These are phyloP conservation scores for Cystobasidium slooffiae DNA, from an alignment of 1,284 basidiomycete genomes.

Conservation along the genomic window DNA sequence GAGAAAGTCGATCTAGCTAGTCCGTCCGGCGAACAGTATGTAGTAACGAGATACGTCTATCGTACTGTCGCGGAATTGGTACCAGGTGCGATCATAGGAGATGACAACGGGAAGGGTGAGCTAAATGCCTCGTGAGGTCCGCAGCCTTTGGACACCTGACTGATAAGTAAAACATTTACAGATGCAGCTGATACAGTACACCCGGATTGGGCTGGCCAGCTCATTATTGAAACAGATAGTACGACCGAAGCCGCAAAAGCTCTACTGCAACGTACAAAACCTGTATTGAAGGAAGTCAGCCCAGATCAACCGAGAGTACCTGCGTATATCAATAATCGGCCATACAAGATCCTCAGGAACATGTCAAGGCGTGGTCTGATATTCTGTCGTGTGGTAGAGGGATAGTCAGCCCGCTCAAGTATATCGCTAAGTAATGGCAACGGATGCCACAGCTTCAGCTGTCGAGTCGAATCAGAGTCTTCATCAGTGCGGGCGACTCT, in stretches of 20 bases:
- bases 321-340: constrained; percentile 14
- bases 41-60: constrained; percentile 58
- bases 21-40: constrained; percentile 55
- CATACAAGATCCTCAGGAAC: constrained; percentile 15
- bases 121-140: neutral
- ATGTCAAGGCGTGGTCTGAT: constrained; percentile 21
- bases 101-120: constrained; percentile 23
- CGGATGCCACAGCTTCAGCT: too few species aligned
- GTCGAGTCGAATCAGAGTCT: too few species aligned
- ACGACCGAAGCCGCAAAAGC: constrained; percentile 52
- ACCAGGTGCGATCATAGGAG: constrained; percentile 42
- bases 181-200: constrained; percentile 50
- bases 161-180: constrained; percentile 1
- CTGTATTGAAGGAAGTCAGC: neutral
- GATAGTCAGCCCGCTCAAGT: neutral
- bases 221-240: constrained; percentile 53
- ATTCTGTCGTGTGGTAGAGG: constrained; percentile 1
- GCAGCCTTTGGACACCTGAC: neutral
- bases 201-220: constrained; percentile 50
- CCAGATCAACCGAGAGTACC: constrained; percentile 1
- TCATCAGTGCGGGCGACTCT: too few species aligned
- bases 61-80: constrained; percentile 50
- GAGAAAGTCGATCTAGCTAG: constrained; percentile 57
- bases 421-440: too few species aligned
- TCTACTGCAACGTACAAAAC: constrained; percentile 45